A percentile compares a stretch with the other conserved stretches of the same genome.
Evolutionary conservation across 1,139 yeast genomes (phyloP).

Genomic region (Candida tunisiensis): DNA sequence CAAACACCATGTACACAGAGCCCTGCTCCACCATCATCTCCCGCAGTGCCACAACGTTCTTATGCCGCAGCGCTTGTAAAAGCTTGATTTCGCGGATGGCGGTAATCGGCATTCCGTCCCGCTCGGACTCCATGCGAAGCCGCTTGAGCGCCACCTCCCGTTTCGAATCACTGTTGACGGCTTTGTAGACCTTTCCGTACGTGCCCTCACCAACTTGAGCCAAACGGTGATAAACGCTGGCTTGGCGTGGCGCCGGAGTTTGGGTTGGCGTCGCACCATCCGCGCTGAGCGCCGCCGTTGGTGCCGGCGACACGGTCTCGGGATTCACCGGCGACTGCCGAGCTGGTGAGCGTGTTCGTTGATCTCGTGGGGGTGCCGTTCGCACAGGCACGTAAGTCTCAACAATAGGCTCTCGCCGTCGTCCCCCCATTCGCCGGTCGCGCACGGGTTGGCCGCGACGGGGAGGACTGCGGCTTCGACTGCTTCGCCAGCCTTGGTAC

Average conservation of each 20-base stretch:
- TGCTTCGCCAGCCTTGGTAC: too few relatives aligned
- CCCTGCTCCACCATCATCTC: conserved; percentile 84
- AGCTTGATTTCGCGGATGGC: conserved; percentile 85
- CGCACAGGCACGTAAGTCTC: too few relatives aligned
- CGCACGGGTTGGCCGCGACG: too few relatives aligned
- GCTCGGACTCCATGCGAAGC: conserved; percentile 67
- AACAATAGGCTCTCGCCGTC: too few relatives aligned
- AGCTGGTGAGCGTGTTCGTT: too few relatives aligned
- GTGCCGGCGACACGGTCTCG: too few relatives aligned
- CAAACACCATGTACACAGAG: conserved; percentile 71
- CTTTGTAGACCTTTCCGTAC: conserved; percentile 68
- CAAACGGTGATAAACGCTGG: conserved; percentile 23
- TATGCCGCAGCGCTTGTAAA: conserved; percentile 74
- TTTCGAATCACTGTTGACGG: conserved; percentile 48
- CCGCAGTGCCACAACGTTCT: conserved; percentile 58
- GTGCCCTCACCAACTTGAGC: conserved; percentile 72
- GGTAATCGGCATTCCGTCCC: conserved; percentile 93
- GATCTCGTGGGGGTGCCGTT: too few relatives aligned
- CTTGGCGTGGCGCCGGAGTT: conserved; percentile 3
- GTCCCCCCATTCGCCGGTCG: too few relatives aligned
- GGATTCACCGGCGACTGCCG: too few relatives aligned
- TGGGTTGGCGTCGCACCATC: too few relatives aligned
- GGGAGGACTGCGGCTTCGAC: too few relatives aligned
- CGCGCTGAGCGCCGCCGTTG: too few relatives aligned
- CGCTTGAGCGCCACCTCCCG: conserved; percentile 71